Evolutionary conservation across 371 early-diverging fungal species (phyloP).

Genomic region (Dinochytrium kinnereticum): DNA sequence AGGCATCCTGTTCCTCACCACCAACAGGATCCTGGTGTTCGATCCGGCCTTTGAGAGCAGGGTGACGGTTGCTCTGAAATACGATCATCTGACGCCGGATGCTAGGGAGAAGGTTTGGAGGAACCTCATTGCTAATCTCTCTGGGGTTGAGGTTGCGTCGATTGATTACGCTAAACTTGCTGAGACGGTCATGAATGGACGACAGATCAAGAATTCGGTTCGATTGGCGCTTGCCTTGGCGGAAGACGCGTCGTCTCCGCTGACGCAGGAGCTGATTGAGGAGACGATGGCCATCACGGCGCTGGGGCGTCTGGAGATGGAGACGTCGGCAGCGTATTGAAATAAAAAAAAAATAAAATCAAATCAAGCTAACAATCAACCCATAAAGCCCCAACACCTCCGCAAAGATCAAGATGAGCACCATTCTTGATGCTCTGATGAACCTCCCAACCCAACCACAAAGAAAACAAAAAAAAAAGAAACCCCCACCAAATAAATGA

Average conservation of each 20-base stretch:
- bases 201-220: slow-evolving; percentile 61
- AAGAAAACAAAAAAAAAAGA: too few relatives aligned
- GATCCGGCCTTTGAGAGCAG: slow-evolving; percentile 58
- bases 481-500: too few relatives aligned
- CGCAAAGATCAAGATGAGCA: too few relatives aligned
- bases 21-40: slow-evolving; percentile 57
- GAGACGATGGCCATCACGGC: slow-evolving; percentile 48
- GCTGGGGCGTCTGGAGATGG: slow-evolving; percentile 44
- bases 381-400: too few relatives aligned
- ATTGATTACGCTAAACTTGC: slow-evolving; percentile 37
- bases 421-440: too few relatives aligned
- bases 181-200: slow-evolving; percentile 51
- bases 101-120: slow-evolving; percentile 57
- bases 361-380: too few relatives aligned
- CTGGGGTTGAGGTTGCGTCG: slow-evolving; percentile 19
- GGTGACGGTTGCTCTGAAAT: slow-evolving; percentile 57
- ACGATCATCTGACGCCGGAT: slow-evolving; percentile 42
- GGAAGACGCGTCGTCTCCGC: slow-evolving; percentile 25
- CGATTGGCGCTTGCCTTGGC: slow-evolving; percentile 53
- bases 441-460: too few relatives aligned
- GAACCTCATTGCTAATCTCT: slow-evolving; percentile 47
- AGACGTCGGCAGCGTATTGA: slow-evolving; percentile 23
- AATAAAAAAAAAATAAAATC: too few relatives aligned
- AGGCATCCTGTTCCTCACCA: slow-evolving; percentile 61
- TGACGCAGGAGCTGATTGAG: slow-evolving; percentile 39